Conservation (phyloP, 1,139 yeast species). For the Blastobotrys serpentis region DNA sequence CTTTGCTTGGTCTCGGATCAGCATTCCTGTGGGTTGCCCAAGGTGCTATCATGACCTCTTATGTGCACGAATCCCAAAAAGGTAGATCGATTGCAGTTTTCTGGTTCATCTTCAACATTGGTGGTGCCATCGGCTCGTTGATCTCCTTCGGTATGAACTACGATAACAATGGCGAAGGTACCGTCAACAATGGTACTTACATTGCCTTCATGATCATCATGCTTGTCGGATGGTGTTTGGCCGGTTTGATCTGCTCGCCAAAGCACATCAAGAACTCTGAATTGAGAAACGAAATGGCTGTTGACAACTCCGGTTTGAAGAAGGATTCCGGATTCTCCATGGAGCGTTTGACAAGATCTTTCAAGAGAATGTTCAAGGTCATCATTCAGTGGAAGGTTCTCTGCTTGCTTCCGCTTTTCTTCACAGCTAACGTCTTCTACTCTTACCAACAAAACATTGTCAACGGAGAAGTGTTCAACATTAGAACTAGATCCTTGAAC, state of each 20-base stretch:
- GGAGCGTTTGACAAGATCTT: constrained; percentile 16
- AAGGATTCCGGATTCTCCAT: constrained; percentile 16
- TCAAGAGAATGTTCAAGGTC: constrained; percentile 16
- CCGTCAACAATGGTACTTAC: constrained; percentile 28
- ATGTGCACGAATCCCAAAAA: constrained; percentile 53
- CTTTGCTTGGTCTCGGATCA: constrained; percentile 60
- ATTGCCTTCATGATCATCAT: constrained; percentile 29
- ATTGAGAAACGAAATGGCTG: constrained; percentile 16
- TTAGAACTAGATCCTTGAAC: constrained; percentile 58
- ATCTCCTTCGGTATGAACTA: constrained; percentile 29
- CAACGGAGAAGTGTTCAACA: constrained; percentile 54
- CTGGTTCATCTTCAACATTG: constrained; percentile 65
- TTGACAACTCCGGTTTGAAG: constrained; percentile 18
- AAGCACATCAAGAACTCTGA: constrained; percentile 18
- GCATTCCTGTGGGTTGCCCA: constrained; percentile 62
- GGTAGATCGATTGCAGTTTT: constrained; percentile 56
- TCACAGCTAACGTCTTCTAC: constrained; percentile 60
- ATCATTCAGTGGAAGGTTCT: constrained; percentile 24
- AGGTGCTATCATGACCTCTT: constrained; percentile 53
- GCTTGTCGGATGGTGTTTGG: constrained; percentile 27
- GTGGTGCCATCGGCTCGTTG: constrained; percentile 48
- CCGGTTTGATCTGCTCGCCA: constrained; percentile 23
- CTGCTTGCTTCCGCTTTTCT: constrained; percentile 56
- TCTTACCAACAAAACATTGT: constrained; percentile 58
- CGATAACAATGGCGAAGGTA: constrained; percentile 21